These are phyloP conservation scores for Gypsophila paniculata DNA, from an alignment of 179 eudicot species.

Conservation along the genomic window DNA sequence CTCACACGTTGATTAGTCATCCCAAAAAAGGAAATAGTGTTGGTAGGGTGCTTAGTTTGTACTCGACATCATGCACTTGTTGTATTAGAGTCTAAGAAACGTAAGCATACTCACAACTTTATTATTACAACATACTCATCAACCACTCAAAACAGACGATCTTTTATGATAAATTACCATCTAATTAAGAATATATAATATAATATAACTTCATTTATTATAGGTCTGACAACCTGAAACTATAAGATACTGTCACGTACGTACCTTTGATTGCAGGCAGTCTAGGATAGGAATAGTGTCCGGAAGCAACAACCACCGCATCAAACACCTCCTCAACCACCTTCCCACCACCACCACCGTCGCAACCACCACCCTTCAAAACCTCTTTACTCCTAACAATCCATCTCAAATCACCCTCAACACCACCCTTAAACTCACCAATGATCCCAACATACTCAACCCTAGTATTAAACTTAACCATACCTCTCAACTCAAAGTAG, in stretches of 20 bases:
- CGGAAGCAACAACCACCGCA: conserved; percentile 82
- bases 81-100: conserved; percentile 25
- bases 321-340: conserved; percentile 69
- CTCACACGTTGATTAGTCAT: too few species aligned
- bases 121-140: too few species aligned
- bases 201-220: background rate
- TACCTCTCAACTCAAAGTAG: conserved; percentile 50
- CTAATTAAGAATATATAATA: background rate
- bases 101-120: background rate
- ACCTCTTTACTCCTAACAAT: conserved; percentile 51
- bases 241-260: too few species aligned
- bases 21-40: background rate
- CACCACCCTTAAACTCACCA: conserved; percentile 32
- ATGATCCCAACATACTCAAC: conserved; percentile 59
- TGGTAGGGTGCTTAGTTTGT: conserved; percentile 6
- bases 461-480: conserved; percentile 65
- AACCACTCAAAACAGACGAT: too few species aligned
- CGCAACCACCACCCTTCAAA: conserved; percentile 1
- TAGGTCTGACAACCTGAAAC: too few species aligned
- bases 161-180: too few species aligned
- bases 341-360: conserved; percentile 18
- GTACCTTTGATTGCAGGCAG: conserved; percentile 64
- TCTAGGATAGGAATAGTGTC: conserved; percentile 71
- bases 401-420: conserved; percentile 52
- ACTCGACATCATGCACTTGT: conserved; percentile 11